Base-by-base conservation (phyloP, 495 filamentous ascomycete species). In the Thermothielavioides terrestris region DNA sequence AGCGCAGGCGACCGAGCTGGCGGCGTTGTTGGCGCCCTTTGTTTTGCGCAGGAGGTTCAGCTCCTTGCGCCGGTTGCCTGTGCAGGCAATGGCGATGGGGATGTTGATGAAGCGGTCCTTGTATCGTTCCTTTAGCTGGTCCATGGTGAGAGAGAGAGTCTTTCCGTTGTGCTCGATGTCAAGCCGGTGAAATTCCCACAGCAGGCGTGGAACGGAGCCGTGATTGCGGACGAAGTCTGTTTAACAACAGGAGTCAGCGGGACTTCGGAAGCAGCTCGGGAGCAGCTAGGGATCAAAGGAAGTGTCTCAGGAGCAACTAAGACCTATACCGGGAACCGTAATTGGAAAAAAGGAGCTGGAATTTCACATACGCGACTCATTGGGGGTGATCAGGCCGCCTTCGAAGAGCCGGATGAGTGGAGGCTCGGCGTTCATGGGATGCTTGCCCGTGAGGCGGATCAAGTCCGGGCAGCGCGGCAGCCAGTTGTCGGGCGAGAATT, bases 401-500 rank as follows among this genome's bases (percentile, higher is more conserved):
- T 41, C 36, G 21, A 47, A 43, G 12, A 56, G 49, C 1, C 38
- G 36, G 0, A 36, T 12, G 17, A 56, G 28, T 0, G 53, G 2
- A 2, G 53, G 53, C 8, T 56, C 53, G 8, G 39, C 49, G 21
- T 56, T 53, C 38, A 56, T 47, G 31, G 54, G 49, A 34, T 56
- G 54, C 3, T 53, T 56, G 8, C 44, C 49, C 11, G 43, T 52
- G 20, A 48, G 37, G 0, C 54, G 54, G 25, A 53, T 53, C 1
- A 56, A 25, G 18, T 42, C 39, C 2, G 43, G 38, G 23, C 37
- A 52, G 26, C 49, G 43, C 6, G 54, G 54, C 3, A 53, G 43
- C 54, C 54, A 56, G 42, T 53, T 56, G 54, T 56, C 49, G 11
- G 49, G 54, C 3, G 54, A 52, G 27, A 52, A 56, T 18, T 53